Conservation (phyloP, 2,329 filamentous ascomycete genomes). For the Laburnicola sp. region DNA sequence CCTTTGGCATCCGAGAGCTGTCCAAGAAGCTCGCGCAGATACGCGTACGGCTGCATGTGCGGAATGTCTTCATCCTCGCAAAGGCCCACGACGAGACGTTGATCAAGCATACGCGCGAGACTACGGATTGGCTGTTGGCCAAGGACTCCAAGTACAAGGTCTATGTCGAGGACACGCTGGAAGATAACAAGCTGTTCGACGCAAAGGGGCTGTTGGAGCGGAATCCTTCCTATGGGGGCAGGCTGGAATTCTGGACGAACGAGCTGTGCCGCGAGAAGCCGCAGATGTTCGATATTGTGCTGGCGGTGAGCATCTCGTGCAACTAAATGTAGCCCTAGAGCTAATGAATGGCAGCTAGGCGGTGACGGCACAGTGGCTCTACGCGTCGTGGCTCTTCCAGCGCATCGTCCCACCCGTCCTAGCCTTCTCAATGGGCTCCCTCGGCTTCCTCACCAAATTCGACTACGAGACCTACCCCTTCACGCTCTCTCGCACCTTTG, state of each 20-base stretch:
- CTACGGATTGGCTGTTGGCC: slow-evolving; percentile 79
- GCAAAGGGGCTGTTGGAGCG: slow-evolving; percentile 68
- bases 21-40: slow-evolving; percentile 84
- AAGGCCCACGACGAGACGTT: slow-evolving; percentile 87
- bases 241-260: slow-evolving; percentile 82
- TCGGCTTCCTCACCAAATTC: slow-evolving; percentile 96
- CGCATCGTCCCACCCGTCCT: slow-evolving; percentile 90
- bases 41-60: slow-evolving; percentile 77
- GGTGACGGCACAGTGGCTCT: slow-evolving; percentile 95
- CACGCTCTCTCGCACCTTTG: slow-evolving; percentile 72
- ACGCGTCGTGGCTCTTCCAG: slow-evolving; percentile 96
- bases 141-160: slow-evolving; percentile 74
- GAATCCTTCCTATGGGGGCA: slow-evolving; percentile 55
- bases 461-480: slow-evolving; percentile 76
- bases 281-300: slow-evolving; percentile 89
- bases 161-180: slow-evolving; percentile 76
- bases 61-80: slow-evolving; percentile 82
- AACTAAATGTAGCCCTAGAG: background rate
- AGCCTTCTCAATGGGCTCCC: slow-evolving; percentile 85
- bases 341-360: slow-evolving; percentile 58
- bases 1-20: slow-evolving; percentile 88
- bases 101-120: slow-evolving; percentile 73
- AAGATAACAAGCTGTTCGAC: slow-evolving; percentile 73
- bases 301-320: slow-evolving; percentile 61
- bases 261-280: slow-evolving; percentile 76